These are phyloP conservation scores for Ophiostoma tasmaniense DNA, from an alignment of 2,329 filamentous ascomycete genomes.

Conservation along the genomic window DNA sequence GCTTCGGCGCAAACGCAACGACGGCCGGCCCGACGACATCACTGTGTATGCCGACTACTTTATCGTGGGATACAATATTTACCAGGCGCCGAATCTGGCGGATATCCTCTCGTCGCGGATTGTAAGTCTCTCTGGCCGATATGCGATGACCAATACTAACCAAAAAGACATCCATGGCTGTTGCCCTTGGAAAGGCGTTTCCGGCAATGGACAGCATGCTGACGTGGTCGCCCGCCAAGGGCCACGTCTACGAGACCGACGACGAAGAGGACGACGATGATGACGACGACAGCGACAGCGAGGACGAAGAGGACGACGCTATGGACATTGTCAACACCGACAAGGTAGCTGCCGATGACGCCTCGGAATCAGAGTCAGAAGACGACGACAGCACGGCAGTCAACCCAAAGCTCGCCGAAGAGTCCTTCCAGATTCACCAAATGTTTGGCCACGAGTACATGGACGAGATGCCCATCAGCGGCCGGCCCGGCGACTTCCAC, in stretches of 20 bases:
- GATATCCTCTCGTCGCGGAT: constrained; percentile 53
- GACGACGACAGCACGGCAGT: constrained; percentile 25
- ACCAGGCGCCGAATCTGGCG: constrained; percentile 54
- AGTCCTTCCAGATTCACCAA: constrained; percentile 49
- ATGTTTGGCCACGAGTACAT: constrained; percentile 56
- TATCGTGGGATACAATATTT: constrained; percentile 57
- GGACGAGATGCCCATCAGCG: constrained; percentile 60
- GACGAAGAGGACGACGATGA: constrained; percentile 13
- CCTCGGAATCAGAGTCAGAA: neutral
- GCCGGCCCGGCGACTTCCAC: constrained; percentile 57
- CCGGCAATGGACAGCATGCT: constrained; percentile 42
- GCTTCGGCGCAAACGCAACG: constrained; percentile 48
- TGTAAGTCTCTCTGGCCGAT: neutral
- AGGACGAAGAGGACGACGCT: constrained; percentile 7
- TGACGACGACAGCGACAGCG: constrained; percentile 9
- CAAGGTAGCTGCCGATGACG: constrained; percentile 24
- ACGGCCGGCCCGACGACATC: constrained; percentile 41
- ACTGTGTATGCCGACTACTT: constrained; percentile 54
- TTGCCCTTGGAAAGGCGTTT: constrained; percentile 45
- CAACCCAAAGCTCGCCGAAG: constrained; percentile 43
- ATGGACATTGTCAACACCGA: constrained; percentile 9
- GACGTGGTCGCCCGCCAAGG: constrained; percentile 46
- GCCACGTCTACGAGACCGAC: constrained; percentile 41
- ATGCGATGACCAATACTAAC: neutral
- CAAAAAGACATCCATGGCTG: constrained; percentile 41